Base-by-base conservation (phyloP, 2,329 filamentous ascomycete genomes). In the Furcasterigmium furcatum region DNA sequence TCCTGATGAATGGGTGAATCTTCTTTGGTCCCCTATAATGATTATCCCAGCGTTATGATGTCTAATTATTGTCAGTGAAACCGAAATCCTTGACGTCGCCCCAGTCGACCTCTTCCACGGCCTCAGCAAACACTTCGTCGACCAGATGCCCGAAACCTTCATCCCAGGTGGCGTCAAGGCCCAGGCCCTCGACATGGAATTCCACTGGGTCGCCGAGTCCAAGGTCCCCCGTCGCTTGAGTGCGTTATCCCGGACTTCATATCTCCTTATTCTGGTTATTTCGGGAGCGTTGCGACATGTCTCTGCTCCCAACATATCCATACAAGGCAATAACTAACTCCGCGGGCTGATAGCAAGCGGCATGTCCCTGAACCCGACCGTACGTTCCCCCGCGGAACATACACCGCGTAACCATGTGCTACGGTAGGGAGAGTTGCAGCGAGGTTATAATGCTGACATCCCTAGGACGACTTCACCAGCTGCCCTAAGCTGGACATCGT, bases 401-500 rank as follows among this genome's bases (percentile, higher is more conserved):
- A 10, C 14, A 21, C n/a, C 27, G 4, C 18, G 32, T 14, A 10
- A 19, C 10, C 12, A 18, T 4, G n/a, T n/a, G n/a, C n/a, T n/a
- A n/a, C n/a, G n/a, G n/a, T n/a, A n/a, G n/a, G n/a, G n/a, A n/a
- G n/a, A n/a, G n/a, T n/a, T n/a, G n/a, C n/a, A n/a, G n/a, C n/a
- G n/a, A n/a, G n/a, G n/a, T n/a, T n/a, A n/a, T n/a, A n/a, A n/a
- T n/a, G n/a, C n/a, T n/a, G n/a, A n/a, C 36, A 5, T 19, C 14
- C 2, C 13, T 19, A 71, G 67, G 58, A 72, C 49, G 63, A 63
- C 0, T 72, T 70, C 22, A 59, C 59, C 4, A 59, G 58, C 2
- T 71, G 67, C 38, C 68, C 68, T 0, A 50, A 58, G 1, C 57
- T 73, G 7, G 70, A 73, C 47, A 62, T 72, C 41, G 62, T 64